A percentile compares a stretch with the other conserved stretches of the same genome.
Conservation (phyloP, 2,329 filamentous ascomycete genomes). For the Aspergillus terreus region DNA sequence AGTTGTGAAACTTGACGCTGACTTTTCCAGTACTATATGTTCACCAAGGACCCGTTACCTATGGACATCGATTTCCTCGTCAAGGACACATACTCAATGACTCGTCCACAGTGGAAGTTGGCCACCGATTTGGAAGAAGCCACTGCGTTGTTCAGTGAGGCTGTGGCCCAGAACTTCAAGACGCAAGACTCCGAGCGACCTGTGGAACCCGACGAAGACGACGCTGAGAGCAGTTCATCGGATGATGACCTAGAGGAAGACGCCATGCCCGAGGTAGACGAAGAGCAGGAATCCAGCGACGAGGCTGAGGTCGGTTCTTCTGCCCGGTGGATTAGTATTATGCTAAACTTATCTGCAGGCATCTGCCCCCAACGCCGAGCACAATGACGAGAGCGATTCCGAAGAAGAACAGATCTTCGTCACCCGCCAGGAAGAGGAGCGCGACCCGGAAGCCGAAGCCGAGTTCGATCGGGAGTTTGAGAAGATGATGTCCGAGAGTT, state of each 20-base stretch:
- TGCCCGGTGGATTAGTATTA: neutral
- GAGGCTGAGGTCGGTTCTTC: constrained; percentile 44
- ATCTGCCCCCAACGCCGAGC: constrained; percentile 45
- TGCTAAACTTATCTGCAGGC: constrained; percentile 26
- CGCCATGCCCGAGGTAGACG: constrained; percentile 51
- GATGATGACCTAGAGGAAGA: constrained; percentile 72
- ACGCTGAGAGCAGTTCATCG: constrained; percentile 65
- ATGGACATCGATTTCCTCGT: constrained; percentile 98
- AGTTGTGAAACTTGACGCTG: constrained; percentile 10
- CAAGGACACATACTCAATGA: constrained; percentile 81
- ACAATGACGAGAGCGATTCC: constrained; percentile 50
- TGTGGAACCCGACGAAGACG: constrained; percentile 72
- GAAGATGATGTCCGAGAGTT: constrained; percentile 96
- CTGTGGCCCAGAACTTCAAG: constrained; percentile 88
- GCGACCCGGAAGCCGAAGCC: constrained; percentile 90
- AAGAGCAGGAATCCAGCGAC: constrained; percentile 51
- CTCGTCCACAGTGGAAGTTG: constrained; percentile 90
- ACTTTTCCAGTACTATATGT: constrained; percentile 76
- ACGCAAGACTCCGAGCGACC: constrained; percentile 66
- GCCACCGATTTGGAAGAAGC: constrained; percentile 79
- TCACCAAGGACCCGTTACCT: constrained; percentile 80
- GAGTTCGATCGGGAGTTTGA: constrained; percentile 98
- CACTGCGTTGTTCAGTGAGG: constrained; percentile 74
- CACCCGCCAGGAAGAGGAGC: constrained; percentile 81
- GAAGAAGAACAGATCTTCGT: constrained; percentile 90